A percentile compares a stretch with the other conserved stretches of the same genome.
These are phyloP conservation scores for Cystoderma amianthinum DNA, from an alignment of 768 basidiomycete species.

Conservation along the genomic window DNA sequence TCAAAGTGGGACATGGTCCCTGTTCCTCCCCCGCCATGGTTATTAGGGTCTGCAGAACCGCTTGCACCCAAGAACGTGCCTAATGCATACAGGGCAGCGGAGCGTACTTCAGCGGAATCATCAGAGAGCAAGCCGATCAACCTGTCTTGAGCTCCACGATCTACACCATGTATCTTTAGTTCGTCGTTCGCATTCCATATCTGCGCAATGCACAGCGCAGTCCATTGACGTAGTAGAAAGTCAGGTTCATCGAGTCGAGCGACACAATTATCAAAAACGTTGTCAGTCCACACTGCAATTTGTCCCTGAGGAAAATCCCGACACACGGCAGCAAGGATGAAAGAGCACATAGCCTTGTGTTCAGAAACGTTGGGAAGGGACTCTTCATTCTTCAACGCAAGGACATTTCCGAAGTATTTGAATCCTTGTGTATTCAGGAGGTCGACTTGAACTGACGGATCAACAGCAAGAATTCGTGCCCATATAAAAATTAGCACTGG, in stretches of 20 bases:
- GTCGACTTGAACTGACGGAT: constrained; percentile 86
- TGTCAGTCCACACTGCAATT: constrained; percentile 72
- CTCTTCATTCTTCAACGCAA: constrained; percentile 61
- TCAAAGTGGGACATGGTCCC: constrained; percentile 75
- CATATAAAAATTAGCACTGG: constrained; percentile 99
- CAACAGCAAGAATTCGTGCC: constrained; percentile 97
- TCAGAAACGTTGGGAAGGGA: constrained; percentile 89
- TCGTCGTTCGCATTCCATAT: constrained; percentile 94
- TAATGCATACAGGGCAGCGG: constrained; percentile 85
- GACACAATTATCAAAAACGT: constrained; percentile 84
- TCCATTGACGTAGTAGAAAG: constrained; percentile 92
- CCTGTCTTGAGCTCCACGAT: constrained; percentile 74
- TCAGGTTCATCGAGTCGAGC: constrained; percentile 83
- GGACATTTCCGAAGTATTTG: constrained; percentile 78
- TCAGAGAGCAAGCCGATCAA: constrained; percentile 75
- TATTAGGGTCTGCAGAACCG: constrained; percentile 59
- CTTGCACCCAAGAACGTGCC: constrained; percentile 91
- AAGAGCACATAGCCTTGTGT: constrained; percentile 97
- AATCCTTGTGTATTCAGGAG: constrained; percentile 78
- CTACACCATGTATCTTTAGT: constrained; percentile 78
- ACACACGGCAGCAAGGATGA: constrained; percentile 85
- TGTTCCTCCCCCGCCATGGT: constrained; percentile 77
- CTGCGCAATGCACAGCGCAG: constrained; percentile 85
- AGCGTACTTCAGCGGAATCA: constrained; percentile 88
- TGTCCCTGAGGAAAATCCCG: constrained; percentile 90